Evolutionary conservation across 352 stramenopile genomes (phyloP).

Genomic region (Phytophthora syringae): DNA sequence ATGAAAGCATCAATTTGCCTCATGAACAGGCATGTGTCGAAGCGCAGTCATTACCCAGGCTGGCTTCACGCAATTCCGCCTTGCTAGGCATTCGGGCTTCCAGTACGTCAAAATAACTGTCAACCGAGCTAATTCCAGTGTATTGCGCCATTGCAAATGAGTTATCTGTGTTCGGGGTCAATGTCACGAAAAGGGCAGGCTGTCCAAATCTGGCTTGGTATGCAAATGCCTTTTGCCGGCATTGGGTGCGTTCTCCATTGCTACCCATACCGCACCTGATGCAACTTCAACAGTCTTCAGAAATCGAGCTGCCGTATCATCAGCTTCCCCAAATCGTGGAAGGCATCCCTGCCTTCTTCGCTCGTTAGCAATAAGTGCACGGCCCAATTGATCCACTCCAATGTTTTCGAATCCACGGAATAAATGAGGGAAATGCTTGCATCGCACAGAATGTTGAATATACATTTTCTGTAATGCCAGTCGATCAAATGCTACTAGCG

Average conservation of each 20-base stretch:
- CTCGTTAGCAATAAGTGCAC: neutral
- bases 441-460: constrained; percentile 3
- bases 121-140: constrained; percentile 2
- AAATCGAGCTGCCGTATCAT: neutral
- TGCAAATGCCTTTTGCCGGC: too few species aligned
- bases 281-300: neutral
- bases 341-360: neutral
- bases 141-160: constrained; percentile 7
- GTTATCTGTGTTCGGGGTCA: neutral
- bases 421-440: neutral
- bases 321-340: neutral
- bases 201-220: too few species aligned
- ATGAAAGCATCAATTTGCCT: constrained; percentile 14
- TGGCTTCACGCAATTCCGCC: constrained; percentile 6
- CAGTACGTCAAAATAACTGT: constrained; percentile 1
- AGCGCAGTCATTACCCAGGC: constrained; percentile 1
- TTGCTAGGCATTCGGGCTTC: constrained; percentile 9
- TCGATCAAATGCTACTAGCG: constrained; percentile 8
- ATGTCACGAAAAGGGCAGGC: constrained; percentile 2
- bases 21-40: constrained; percentile 12
- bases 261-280: constrained; percentile 1
- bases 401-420: neutral
- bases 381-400: neutral
- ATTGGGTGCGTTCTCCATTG: neutral
- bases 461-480: constrained; percentile 9